These are phyloP conservation scores for Kurtzmaniella natalensis DNA, from an alignment of 1,139 yeast species.

Conservation along the genomic window DNA sequence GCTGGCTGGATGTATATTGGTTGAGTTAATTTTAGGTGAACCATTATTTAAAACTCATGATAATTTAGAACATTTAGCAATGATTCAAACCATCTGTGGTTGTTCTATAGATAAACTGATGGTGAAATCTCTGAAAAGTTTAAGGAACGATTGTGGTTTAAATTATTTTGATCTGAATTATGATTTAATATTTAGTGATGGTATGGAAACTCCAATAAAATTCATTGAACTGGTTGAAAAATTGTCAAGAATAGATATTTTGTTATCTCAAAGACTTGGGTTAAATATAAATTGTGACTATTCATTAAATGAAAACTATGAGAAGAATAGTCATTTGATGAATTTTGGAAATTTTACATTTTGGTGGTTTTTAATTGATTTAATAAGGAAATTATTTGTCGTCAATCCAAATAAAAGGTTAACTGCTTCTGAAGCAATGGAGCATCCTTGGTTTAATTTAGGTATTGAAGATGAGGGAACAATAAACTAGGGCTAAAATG, in stretches of 20 bases:
- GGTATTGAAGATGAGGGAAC: constrained; percentile 82
- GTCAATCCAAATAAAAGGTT: constrained; percentile 63
- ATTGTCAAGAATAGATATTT: constrained; percentile 47
- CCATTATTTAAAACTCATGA: constrained; percentile 95
- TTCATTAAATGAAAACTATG: constrained; percentile 38
- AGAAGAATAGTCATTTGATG: constrained; percentile 35
- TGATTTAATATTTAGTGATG: constrained; percentile 12
- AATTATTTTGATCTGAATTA: constrained; percentile 28
- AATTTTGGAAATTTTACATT: constrained; percentile 57
- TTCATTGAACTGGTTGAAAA: constrained; percentile 50
- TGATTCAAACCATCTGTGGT: constrained; percentile 80
- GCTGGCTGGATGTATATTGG: constrained; percentile 93
- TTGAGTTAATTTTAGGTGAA: constrained; percentile 92
- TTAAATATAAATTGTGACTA: constrained; percentile 38
- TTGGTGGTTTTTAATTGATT: constrained; percentile 74
- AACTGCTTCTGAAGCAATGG: constrained; percentile 64
- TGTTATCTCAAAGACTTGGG: constrained; percentile 38
- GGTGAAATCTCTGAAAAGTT: constrained; percentile 31
- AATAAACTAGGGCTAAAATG: constrained; percentile 7
- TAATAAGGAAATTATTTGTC: constrained; percentile 55
- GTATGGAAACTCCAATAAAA: constrained; percentile 38
- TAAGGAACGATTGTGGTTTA: constrained; percentile 41
- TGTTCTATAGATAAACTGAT: constrained; percentile 34
- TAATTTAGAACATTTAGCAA: constrained; percentile 87
- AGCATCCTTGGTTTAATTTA: constrained; percentile 72